These are phyloP conservation scores for Hymenotorrendiella dingleyae DNA, from an alignment of 2,329 filamentous ascomycete species.

Conservation along the genomic window DNA sequence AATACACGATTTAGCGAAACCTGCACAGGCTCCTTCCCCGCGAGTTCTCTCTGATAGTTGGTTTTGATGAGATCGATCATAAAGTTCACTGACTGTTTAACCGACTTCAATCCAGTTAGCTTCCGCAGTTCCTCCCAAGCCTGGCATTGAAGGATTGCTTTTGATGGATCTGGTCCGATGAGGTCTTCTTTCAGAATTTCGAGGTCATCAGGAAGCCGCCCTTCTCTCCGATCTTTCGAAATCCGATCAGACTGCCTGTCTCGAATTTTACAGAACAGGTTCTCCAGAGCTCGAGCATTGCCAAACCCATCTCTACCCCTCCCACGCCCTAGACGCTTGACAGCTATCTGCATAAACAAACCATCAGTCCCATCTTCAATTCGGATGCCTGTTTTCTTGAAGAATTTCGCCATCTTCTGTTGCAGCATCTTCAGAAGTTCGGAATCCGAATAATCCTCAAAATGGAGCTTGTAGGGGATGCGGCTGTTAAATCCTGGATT, in stretches of 20 bases:
- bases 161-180: conserved; percentile 60
- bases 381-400: conserved; percentile 44
- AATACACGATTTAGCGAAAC: conserved; percentile 65
- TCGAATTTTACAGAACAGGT: conserved; percentile 47
- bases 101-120: conserved; percentile 52
- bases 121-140: conserved; percentile 54
- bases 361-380: conserved; percentile 53
- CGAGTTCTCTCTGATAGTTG: conserved; percentile 62
- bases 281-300: conserved; percentile 66
- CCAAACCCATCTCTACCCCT: conserved; percentile 64
- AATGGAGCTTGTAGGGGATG: conserved; percentile 60
- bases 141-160: conserved; percentile 42
- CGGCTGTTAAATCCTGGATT: conserved; percentile 67
- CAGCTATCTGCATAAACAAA: conserved; percentile 57
- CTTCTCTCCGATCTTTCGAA: conserved; percentile 36
- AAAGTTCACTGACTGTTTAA: conserved; percentile 55
- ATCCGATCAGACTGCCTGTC: conserved; percentile 56
- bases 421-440: conserved; percentile 60
- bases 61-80: conserved; percentile 55
- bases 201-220: conserved; percentile 46
- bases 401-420: conserved; percentile 48
- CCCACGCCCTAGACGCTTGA: conserved; percentile 53
- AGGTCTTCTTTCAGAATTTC: conserved; percentile 61
- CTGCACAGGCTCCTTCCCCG: conserved; percentile 52
- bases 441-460: conserved; percentile 61